Percentiles rank a stretch among this genome's conserved stretches.
phyloP scores from a whole-genome alignment of 2,329 filamentous ascomycete genomes.

The Thelonectria blattea region DNA sequence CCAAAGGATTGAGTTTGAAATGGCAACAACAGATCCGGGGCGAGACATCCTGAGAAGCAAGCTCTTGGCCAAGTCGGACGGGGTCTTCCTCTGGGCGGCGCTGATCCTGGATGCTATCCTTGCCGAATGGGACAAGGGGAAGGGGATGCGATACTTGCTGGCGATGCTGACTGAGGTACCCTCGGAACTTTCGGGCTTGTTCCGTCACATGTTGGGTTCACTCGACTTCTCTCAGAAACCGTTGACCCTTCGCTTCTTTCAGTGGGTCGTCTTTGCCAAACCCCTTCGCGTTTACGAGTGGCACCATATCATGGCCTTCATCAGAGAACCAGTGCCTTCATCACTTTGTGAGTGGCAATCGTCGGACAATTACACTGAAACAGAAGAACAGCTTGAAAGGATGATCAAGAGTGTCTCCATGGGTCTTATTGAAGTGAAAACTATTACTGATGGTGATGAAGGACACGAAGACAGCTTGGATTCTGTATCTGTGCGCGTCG shows the following conservation, averaged over 20 bases:
- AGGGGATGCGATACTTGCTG: neutral
- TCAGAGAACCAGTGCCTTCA: neutral
- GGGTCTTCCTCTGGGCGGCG: constrained; percentile 24
- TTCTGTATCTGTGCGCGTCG: constrained; percentile 3
- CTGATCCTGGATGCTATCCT: constrained; percentile 17
- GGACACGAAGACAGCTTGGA: neutral
- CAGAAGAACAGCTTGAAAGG: constrained; percentile 21
- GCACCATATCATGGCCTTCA: constrained; percentile 27
- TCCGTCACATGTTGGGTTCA: neutral
- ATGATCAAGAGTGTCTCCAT: constrained; percentile 15
- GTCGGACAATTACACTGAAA: constrained; percentile 4
- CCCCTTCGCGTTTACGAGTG: constrained; percentile 23
- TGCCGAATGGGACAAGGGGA: constrained; percentile 14
- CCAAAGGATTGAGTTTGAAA: neutral
- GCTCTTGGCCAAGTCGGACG: neutral
- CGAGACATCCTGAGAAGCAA: neutral
- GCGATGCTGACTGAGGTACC: neutral
- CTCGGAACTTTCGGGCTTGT: constrained; percentile 6
- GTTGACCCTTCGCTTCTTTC: constrained; percentile 4
- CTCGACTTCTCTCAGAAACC: neutral
- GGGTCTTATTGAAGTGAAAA: constrained; percentile 19
- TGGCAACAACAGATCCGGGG: neutral
- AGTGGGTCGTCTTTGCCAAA: constrained; percentile 17
- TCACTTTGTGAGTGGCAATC: constrained; percentile 13
- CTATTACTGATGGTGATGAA: neutral